These are phyloP conservation scores for Cyclotella sp. DNA, from an alignment of 108 stramenopile genomes.

Conservation along the genomic window DNA sequence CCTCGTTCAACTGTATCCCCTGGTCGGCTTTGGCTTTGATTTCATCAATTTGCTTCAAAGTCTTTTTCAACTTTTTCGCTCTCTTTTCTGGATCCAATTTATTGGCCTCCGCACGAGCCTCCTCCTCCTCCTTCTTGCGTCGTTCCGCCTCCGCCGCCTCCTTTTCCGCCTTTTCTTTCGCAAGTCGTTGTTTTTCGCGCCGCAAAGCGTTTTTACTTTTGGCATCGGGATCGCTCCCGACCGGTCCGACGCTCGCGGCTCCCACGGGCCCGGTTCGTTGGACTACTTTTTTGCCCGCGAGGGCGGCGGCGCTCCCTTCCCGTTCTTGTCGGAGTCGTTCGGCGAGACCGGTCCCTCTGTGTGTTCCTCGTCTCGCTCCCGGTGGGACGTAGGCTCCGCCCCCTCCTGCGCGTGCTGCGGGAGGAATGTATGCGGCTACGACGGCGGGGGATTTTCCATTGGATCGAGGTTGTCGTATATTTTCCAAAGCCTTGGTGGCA, in stretches of 20 bases:
- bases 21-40: constrained; percentile 74
- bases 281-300: constrained; percentile 53
- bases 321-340: constrained; percentile 85
- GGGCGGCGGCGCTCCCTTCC: constrained; percentile 68
- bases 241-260: constrained; percentile 54
- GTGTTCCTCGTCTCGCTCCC: constrained; percentile 46
- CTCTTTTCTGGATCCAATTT: constrained; percentile 78
- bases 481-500: constrained; percentile 39
- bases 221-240: constrained; percentile 48
- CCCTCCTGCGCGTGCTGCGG: constrained; percentile 60
- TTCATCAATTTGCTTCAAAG: constrained; percentile 85
- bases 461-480: constrained; percentile 23
- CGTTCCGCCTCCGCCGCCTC: constrained; percentile 58
- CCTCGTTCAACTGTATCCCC: constrained; percentile 73
- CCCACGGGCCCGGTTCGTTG: constrained; percentile 45
- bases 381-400: constrained; percentile 80
- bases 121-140: constrained; percentile 48
- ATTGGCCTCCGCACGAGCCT: constrained; percentile 33
- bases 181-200: constrained; percentile 68
- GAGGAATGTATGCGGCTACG: constrained; percentile 76
- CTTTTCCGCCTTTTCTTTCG: constrained; percentile 57
- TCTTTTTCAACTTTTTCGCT: constrained; percentile 82
- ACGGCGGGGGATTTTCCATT: constrained; percentile 13
- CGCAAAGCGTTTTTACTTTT: constrained; percentile 85
- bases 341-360: constrained; percentile 66